Base-by-base conservation (phyloP, 495 filamentous ascomycete species). In the Daldinia decipiens region DNA sequence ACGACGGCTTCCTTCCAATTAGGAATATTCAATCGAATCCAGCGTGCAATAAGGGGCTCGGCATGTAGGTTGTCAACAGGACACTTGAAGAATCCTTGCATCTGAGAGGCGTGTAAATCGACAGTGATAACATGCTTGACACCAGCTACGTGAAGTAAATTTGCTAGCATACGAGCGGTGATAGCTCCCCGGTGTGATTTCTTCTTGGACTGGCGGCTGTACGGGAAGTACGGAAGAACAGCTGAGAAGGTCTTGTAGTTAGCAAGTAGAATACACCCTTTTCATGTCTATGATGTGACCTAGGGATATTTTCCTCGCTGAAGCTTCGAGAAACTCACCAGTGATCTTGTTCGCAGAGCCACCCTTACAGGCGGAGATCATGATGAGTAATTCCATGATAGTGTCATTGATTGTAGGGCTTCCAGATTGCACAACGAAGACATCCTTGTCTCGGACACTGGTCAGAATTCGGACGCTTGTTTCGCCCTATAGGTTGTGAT, bases 81-180 rank as follows among this genome's bases (percentile, higher is more conserved):
- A 74, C 95, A 97, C 70, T 91, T 92, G 85, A 99, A 99, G 85
- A 99, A 99, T 36, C 95, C 95, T 82, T 98, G 96, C 91, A 98
- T 98, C 82, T 98, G 95, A 9, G 93, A 94, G 64, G 93, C 93
- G 82, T 99, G 95, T 9, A 99, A 85, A 77, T 99, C 95, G 77
- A 99, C 92, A 15, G 95, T 99, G 76, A 98, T 91, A 78, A 98
- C 93, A 85, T 99, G 95, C 82, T 97, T 91, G 68, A 99, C 92
- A 59, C 95, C 95, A 62, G 95, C 96, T 57, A 99, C 90, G 40
- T 91, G 86, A 53, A 99, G 88, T 26, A 98, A 88, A 78, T 99
- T 99, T 66, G 95, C 96, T 56, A 99, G 84, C 93, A 99, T 96
- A 68, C 95, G 89, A 27, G 96, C 95, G 21, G 95, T 97, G 75